Conservation (phyloP, 805 yeast species). For the Ascoidea rubescens region DNA sequence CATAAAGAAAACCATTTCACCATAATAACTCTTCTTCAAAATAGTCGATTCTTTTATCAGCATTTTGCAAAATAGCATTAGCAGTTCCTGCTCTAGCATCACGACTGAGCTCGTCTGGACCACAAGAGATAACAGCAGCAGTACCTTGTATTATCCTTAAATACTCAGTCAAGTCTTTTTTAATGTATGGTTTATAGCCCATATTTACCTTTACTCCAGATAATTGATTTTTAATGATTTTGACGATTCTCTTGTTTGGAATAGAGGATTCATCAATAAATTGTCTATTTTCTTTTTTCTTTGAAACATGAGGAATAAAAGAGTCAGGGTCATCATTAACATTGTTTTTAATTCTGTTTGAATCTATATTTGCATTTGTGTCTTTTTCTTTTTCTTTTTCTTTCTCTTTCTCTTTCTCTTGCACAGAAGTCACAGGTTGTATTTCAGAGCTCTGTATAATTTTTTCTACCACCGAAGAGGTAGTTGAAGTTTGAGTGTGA, state of each 20-base stretch:
- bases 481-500: too few species aligned
- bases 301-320: too few species aligned
- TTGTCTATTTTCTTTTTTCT: too few species aligned
- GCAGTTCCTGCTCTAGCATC: constrained; percentile 21
- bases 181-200: constrained; percentile 10
- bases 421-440: too few species aligned
- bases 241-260: constrained; percentile 17
- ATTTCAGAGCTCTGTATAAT: too few species aligned
- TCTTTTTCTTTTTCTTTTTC: neutral
- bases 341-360: constrained; percentile 14
- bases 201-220: constrained; percentile 2
- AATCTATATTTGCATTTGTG: constrained; percentile 21
- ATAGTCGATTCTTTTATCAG: constrained; percentile 18
- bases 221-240: neutral
- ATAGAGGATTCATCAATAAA: neutral
- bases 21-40: constrained; percentile 25
- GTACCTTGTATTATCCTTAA: constrained; percentile 13
- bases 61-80: constrained; percentile 13
- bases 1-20: constrained; percentile 9
- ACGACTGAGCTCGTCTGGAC: constrained; percentile 20
- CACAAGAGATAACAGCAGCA: constrained; percentile 23
- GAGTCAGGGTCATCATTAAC: neutral
- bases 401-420: too few species aligned
- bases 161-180: constrained; percentile 11
- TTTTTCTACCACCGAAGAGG: too few species aligned